These are phyloP conservation scores for Sindora glabra DNA, from an alignment of 306 rosid genomes.

Conservation along the genomic window DNA sequence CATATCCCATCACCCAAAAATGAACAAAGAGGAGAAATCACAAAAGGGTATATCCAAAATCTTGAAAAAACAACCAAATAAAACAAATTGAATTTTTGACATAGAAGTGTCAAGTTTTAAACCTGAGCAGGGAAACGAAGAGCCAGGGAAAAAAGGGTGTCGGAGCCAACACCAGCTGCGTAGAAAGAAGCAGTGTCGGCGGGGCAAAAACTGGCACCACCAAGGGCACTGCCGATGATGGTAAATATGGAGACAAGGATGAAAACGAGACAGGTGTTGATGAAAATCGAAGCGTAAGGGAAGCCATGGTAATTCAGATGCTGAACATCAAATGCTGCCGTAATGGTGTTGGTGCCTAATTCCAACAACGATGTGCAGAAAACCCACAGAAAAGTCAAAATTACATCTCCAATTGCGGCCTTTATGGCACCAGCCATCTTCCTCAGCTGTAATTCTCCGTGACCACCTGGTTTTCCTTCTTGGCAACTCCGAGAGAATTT, in stretches of 20 bases:
- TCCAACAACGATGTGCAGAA: constrained; percentile 58
- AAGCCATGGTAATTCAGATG: constrained; percentile 21
- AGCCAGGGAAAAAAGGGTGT: constrained; percentile 75
- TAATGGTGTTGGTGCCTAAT: constrained; percentile 28
- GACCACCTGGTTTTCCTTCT: too few relatives aligned
- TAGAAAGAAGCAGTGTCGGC: constrained; percentile 72
- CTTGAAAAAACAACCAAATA: neutral
- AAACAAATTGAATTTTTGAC: neutral
- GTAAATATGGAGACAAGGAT: constrained; percentile 53
- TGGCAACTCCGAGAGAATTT: too few relatives aligned
- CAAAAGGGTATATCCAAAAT: neutral
- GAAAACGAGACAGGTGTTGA: constrained; percentile 54
- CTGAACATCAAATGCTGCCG: constrained; percentile 32
- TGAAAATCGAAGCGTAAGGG: constrained; percentile 40
- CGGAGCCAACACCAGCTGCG: constrained; percentile 61
- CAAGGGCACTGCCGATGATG: constrained; percentile 46
- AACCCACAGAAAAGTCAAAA: constrained; percentile 72
- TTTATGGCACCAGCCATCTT: constrained; percentile 37
- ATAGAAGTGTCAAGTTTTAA: neutral
- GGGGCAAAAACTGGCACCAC: constrained; percentile 95
- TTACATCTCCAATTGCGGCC: constrained; percentile 60
- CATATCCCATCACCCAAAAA: too few relatives aligned
- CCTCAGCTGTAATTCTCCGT: too few relatives aligned
- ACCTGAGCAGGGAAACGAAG: constrained; percentile 95
- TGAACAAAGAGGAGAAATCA: neutral